These are phyloP conservation scores for Yamadazyma akitaensis DNA, from an alignment of 805 yeast species.

Conservation along the genomic window DNA sequence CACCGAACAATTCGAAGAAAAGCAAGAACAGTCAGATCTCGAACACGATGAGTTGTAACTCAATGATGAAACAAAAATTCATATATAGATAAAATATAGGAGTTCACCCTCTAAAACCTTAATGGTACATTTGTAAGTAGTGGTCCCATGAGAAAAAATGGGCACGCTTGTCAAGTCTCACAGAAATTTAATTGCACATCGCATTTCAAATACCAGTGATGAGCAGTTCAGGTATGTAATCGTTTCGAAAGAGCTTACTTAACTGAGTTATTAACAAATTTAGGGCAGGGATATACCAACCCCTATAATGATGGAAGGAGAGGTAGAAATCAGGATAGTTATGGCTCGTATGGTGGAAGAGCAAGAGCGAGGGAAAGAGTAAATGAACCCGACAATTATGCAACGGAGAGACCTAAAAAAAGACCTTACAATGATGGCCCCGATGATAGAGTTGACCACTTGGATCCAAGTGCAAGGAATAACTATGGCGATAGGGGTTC, in stretches of 20 bases:
- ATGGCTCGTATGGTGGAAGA: slow-evolving; percentile 6
- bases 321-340: slow-evolving; percentile 3
- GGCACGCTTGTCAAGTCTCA: not conserved
- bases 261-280: slow-evolving; percentile 1
- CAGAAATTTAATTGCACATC: not conserved
- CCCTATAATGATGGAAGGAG: slow-evolving; percentile 8
- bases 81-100: not conserved
- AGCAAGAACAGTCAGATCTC: slow-evolving; percentile 6
- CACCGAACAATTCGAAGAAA: slow-evolving; percentile 7
- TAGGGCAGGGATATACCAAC: not conserved
- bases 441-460: not conserved
- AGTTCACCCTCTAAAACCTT: not conserved
- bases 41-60: slow-evolving; percentile 21
- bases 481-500: not conserved
- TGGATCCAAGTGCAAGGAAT: not conserved
- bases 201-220: not conserved
- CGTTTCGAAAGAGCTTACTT: not conserved
- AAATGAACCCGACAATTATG: slow-evolving; percentile 10
- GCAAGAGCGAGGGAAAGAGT: slow-evolving; percentile 16
- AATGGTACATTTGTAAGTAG: not conserved
- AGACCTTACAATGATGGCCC: slow-evolving; percentile 4
- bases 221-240: slow-evolving; percentile 7
- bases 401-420: slow-evolving; percentile 13
- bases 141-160: not conserved
- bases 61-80: not conserved